These are phyloP conservation scores for Suillus subaureus DNA, from an alignment of 768 basidiomycete species.

Conservation along the genomic window DNA sequence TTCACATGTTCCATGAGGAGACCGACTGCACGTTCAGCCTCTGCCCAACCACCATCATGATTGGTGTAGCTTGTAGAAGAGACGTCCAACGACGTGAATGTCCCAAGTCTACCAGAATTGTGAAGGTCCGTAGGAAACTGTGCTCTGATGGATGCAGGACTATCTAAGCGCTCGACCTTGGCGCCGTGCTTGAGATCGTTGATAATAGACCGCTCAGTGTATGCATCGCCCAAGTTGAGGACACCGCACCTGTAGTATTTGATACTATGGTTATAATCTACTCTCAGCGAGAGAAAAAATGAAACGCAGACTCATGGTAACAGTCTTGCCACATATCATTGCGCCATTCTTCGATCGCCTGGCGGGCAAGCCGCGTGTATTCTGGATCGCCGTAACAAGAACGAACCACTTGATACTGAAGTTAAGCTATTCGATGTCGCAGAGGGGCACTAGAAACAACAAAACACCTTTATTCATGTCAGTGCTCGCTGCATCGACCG, in stretches of 20 bases:
- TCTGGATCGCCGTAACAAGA: constrained; percentile 71
- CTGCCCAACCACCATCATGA: constrained; percentile 81
- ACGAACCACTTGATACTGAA: constrained; percentile 59
- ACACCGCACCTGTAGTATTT: constrained; percentile 25
- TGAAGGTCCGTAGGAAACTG: constrained; percentile 22
- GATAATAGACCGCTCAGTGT: constrained; percentile 54
- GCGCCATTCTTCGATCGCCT: constrained; percentile 80
- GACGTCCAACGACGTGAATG: constrained; percentile 25
- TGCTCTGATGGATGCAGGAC: constrained; percentile 16
- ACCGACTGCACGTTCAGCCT: constrained; percentile 67
- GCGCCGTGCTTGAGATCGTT: constrained; percentile 68
- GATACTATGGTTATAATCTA: background rate
- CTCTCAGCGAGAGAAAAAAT: background rate
- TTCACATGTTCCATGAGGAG: constrained; percentile 56
- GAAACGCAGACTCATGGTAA: constrained; percentile 79
- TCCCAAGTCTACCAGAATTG: constrained; percentile 18
- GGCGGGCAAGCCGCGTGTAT: constrained; percentile 70
- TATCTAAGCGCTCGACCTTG: constrained; percentile 37
- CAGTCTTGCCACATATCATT: constrained; percentile 66
- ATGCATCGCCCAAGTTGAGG: constrained; percentile 34
- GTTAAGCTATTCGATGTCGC: background rate
- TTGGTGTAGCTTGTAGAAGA: constrained; percentile 65
- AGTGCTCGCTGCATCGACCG: constrained; percentile 77
- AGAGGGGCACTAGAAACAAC: background rate
- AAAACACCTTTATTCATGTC: constrained; percentile 46